These are phyloP conservation scores for Huntiella savannae DNA, from an alignment of 2,329 filamentous ascomycete species.

Conservation along the genomic window DNA sequence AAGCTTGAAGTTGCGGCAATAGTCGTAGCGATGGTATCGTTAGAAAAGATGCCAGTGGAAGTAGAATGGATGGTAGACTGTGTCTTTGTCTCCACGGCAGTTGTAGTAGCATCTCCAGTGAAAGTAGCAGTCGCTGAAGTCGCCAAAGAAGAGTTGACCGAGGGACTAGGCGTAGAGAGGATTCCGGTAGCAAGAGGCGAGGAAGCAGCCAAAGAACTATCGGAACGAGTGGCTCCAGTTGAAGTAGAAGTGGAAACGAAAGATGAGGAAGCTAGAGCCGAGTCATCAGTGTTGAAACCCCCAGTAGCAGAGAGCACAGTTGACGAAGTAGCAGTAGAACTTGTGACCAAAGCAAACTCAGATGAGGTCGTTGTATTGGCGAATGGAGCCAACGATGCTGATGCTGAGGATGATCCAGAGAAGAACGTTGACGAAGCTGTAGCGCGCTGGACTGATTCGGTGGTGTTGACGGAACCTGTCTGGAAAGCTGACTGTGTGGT, in stretches of 20 bases:
- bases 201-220: too few relatives aligned
- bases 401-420: not conserved
- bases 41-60: not conserved
- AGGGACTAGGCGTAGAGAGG: not conserved
- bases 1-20: not conserved
- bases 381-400: too few relatives aligned
- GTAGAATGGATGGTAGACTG: not conserved
- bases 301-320: too few relatives aligned
- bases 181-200: too few relatives aligned
- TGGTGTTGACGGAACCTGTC: too few relatives aligned
- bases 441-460: not conserved
- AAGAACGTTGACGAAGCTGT: not conserved
- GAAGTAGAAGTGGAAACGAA: not conserved
- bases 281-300: not conserved
- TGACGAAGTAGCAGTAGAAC: too few relatives aligned
- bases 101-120: too few relatives aligned
- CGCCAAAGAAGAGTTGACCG: not conserved
- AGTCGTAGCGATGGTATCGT: not conserved
- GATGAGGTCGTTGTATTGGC: too few relatives aligned
- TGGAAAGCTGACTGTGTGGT: too few relatives aligned
- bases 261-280: not conserved
- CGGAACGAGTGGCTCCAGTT: not conserved
- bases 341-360: too few relatives aligned
- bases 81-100: not conserved
- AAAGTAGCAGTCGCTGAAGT: not conserved